A percentile compares a stretch with the other conserved stretches of the same genome.
Evolutionary conservation across 2,329 filamentous ascomycete species (phyloP).

Genomic region (Pseudogymnoascus verrucosus): DNA sequence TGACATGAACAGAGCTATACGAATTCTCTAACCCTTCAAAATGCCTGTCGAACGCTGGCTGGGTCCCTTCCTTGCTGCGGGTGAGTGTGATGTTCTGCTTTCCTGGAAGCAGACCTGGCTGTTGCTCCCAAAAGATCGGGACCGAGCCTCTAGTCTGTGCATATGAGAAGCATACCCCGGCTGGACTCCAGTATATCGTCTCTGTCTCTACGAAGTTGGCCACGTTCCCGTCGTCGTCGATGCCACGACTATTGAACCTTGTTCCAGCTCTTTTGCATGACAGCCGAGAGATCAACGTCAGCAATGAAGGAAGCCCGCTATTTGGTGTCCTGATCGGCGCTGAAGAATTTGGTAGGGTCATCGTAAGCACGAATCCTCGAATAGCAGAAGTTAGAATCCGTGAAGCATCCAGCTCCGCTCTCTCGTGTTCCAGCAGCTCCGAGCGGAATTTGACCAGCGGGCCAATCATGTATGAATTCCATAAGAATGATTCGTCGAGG

Average conservation of each 20-base stretch:
- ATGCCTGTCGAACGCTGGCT: constrained; percentile 92
- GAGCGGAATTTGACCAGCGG: constrained; percentile 85
- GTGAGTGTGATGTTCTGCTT: constrained; percentile 94
- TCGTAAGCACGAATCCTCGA: constrained; percentile 80
- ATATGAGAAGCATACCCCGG: constrained; percentile 78
- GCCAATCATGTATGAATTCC: constrained; percentile 98
- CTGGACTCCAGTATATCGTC: constrained; percentile 79
- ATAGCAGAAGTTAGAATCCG: constrained; percentile 89
- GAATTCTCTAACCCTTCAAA: constrained; percentile 78
- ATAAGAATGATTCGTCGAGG: constrained; percentile 85
- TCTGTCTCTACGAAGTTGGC: constrained; percentile 99
- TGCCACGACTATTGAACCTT: constrained; percentile 91
- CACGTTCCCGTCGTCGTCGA: constrained; percentile 95
- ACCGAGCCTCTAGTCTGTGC: constrained; percentile 88
- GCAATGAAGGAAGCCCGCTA: constrained; percentile 68
- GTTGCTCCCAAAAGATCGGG: constrained; percentile 95
- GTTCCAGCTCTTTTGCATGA: constrained; percentile 90
- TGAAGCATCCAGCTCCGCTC: constrained; percentile 72
- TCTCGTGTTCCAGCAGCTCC: constrained; percentile 66
- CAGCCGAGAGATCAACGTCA: constrained; percentile 85
- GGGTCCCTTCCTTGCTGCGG: constrained; percentile 79
- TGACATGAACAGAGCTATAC: constrained; percentile 85
- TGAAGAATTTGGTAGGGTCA: constrained; percentile 70
- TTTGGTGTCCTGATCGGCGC: constrained; percentile 59
- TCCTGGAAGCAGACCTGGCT: constrained; percentile 75